Conservation (phyloP, 2,329 filamentous ascomycete species). For the Arthroderma sp. region DNA sequence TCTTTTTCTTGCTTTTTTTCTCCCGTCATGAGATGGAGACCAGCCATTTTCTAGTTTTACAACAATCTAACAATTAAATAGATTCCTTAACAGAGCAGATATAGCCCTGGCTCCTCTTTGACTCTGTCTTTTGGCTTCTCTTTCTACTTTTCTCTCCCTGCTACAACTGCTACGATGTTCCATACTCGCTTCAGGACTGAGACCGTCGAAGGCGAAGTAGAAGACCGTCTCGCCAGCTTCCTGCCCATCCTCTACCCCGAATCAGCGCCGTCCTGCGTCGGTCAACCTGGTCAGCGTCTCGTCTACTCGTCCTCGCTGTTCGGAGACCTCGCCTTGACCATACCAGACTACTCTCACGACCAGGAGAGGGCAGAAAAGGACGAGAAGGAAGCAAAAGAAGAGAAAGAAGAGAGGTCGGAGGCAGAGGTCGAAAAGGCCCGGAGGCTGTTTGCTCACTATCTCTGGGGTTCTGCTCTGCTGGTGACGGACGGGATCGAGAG, state of each 20-base stretch:
- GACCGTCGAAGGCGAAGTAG: conserved; percentile 25
- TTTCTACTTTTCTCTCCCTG: neutral
- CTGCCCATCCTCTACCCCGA: conserved; percentile 46
- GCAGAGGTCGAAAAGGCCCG: conserved; percentile 17
- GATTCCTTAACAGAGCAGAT: neutral
- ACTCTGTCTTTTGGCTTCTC: no score
- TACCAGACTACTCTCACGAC: conserved; percentile 34
- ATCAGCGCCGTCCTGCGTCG: conserved; percentile 43
- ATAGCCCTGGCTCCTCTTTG: no score
- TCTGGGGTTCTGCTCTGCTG: conserved; percentile 45
- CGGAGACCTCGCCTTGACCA: conserved; percentile 31
- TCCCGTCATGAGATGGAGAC: no score
- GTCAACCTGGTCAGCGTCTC: conserved; percentile 40
- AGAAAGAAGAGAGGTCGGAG: conserved; percentile 12
- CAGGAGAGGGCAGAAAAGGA: conserved; percentile 11
- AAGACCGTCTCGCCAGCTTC: conserved; percentile 44
- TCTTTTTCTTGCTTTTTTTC: no score
- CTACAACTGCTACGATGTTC: neutral
- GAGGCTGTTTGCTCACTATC: conserved; percentile 46
- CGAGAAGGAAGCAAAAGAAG: conserved; percentile 2
- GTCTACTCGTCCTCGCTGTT: conserved; percentile 37
- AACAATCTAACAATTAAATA: neutral
- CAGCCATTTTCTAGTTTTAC: no score
- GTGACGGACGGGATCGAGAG: conserved; percentile 31
- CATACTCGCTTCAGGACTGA: neutral